A percentile compares a stretch with the other conserved stretches of the same genome.
phyloP scores from a whole-genome alignment of 352 stramenopile species.

The Phytopythium kandeliae region DNA sequence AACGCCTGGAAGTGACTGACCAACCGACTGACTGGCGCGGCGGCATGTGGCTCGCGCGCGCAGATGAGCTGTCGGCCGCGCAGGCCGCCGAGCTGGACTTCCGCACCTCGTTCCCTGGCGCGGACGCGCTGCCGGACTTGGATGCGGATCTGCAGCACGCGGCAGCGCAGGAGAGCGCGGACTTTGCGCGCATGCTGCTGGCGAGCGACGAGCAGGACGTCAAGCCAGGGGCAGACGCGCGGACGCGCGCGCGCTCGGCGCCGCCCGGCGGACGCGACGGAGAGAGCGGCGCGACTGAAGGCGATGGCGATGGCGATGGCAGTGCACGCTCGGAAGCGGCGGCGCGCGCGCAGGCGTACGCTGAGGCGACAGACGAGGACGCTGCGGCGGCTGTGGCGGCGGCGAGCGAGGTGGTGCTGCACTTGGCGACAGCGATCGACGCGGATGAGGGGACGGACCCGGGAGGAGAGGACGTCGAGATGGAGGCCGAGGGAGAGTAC shows the following conservation, averaged over 20 bases:
- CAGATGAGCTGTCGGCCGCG: conserved; percentile 47
- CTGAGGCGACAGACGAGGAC: conserved; percentile 7
- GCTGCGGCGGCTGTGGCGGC: conserved; percentile 15
- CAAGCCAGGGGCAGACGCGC: conserved; percentile 4
- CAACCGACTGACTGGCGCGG: neutral
- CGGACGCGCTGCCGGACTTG: conserved; percentile 54
- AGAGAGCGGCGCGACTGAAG: conserved; percentile 9
- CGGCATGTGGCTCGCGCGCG: neutral
- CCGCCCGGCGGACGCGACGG: neutral
- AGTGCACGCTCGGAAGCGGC: neutral
- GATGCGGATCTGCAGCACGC: conserved; percentile 40
- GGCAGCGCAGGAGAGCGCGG: conserved; percentile 40
- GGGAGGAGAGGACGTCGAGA: neutral
- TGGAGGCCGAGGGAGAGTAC: conserved; percentile 12
- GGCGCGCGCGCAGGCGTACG: conserved; percentile 7
- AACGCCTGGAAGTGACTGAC: no score
- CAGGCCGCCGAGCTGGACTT: conserved; percentile 72
- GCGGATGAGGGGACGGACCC: conserved; percentile 8
- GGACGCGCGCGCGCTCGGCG: neutral
- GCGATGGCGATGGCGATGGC: conserved; percentile 5
- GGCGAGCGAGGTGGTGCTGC: conserved; percentile 11
- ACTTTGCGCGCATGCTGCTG: conserved; percentile 69
- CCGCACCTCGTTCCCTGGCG: conserved; percentile 54
- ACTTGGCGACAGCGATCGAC: conserved; percentile 12
- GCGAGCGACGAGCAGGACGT: conserved; percentile 45